Evolutionary conservation across 371 early-diverging fungal genomes (phyloP).

Genomic region (Amoeboradix gromovi): DNA sequence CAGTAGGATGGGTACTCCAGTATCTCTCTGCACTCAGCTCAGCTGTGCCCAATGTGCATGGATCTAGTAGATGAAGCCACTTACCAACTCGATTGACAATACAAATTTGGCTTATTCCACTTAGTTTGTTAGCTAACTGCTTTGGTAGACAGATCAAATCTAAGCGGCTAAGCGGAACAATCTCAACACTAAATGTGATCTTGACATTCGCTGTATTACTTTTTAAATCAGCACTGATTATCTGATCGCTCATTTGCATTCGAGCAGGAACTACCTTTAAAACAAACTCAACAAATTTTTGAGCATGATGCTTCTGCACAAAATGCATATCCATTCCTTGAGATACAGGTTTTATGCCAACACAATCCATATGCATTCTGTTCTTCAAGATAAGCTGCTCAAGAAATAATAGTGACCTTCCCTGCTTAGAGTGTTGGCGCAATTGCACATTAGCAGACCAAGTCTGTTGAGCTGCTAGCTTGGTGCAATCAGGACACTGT

Average conservation of each 20-base stretch:
- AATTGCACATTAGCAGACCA: constrained; percentile 98
- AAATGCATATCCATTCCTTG: constrained; percentile 98
- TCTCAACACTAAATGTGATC: constrained; percentile 81
- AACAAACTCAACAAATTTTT: constrained; percentile 88
- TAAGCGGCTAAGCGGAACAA: constrained; percentile 89
- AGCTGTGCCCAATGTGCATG: constrained; percentile 28
- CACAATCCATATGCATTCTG: constrained; percentile 77
- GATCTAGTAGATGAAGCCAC: constrained; percentile 51
- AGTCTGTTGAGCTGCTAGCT: constrained; percentile 89
- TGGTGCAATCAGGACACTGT: constrained; percentile 91
- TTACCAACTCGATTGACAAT: constrained; percentile 59
- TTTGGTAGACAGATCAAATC: constrained; percentile 71
- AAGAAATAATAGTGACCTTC: constrained; percentile 87
- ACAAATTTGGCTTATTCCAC: constrained; percentile 50
- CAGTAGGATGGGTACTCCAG: constrained; percentile 1
- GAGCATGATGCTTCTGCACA: constrained; percentile 57
- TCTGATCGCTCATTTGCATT: constrained; percentile 70
- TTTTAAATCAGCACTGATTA: constrained; percentile 89
- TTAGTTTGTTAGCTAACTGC: constrained; percentile 48
- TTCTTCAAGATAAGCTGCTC: constrained; percentile 96
- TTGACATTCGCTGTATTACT: constrained; percentile 75
- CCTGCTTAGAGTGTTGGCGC: constrained; percentile 73
- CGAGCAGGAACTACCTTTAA: constrained; percentile 40
- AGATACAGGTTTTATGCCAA: constrained; percentile 84
- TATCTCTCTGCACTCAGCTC: neutral